Evolutionary conservation across 371 early-diverging fungal species (phyloP).

Genomic region (Apophysomyces sp.): DNA sequence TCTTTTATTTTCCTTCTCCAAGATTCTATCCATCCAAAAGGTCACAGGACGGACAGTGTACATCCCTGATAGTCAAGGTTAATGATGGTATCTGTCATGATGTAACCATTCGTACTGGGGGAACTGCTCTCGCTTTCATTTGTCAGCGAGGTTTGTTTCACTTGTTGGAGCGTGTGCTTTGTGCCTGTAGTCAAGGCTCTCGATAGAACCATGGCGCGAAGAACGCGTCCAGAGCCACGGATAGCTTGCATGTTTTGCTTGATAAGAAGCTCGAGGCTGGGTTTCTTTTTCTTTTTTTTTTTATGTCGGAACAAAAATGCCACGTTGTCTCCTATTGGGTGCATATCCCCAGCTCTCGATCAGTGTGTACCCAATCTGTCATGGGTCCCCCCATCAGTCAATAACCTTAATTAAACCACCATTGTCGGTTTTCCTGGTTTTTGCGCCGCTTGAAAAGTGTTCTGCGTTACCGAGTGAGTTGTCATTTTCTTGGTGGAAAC

Average conservation of each 20-base stretch:
- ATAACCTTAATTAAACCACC: no score
- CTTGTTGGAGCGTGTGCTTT: background rate
- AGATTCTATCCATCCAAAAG: slow-evolving; percentile 45
- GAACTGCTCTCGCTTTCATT: background rate
- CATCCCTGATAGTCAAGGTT: slow-evolving; percentile 4
- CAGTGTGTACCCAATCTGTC: background rate
- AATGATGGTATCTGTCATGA: background rate
- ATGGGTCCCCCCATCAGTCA: background rate
- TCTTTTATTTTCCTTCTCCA: slow-evolving; percentile 19
- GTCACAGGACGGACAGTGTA: slow-evolving; percentile 47
- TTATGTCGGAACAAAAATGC: background rate
- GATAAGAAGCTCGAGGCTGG: background rate
- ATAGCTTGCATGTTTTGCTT: background rate
- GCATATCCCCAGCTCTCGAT: background rate
- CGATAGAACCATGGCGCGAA: background rate
- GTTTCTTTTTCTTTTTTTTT: background rate
- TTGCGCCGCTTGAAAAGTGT: no score
- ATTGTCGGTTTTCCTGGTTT: no score
- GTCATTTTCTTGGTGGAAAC: no score
- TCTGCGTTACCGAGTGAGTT: no score
- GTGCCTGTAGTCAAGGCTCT: background rate
- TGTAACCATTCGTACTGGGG: background rate
- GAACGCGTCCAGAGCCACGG: background rate
- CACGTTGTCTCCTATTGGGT: background rate
- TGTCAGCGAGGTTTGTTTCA: background rate